Conservation (phyloP, 371 early-diverging fungal genomes). For the Capniomyces stellatus region DNA sequence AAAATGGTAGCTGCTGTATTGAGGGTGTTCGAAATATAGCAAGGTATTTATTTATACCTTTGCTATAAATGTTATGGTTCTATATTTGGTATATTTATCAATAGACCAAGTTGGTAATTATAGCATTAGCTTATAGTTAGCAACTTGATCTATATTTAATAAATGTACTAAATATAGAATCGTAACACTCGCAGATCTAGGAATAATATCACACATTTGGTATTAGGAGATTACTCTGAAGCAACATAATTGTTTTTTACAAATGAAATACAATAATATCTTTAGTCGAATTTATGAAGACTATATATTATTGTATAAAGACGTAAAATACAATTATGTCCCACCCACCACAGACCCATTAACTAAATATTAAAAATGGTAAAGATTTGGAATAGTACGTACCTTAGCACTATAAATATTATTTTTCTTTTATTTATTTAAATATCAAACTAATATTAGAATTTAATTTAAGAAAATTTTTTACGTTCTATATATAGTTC, state of each 20-base stretch:
- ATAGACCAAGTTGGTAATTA: no score
- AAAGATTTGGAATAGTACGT: neutral
- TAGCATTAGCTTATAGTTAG: no score
- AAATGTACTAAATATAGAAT: neutral
- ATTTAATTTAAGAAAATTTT: no score
- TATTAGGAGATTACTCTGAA: neutral
- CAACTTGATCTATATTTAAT: no score
- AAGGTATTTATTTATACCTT: no score
- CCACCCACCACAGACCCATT: neutral
- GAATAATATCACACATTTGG: neutral
- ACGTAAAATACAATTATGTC: slow-evolving; percentile 2
- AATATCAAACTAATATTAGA: no score
- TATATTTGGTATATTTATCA: no score
- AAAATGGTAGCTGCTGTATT: neutral
- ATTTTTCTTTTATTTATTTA: no score
- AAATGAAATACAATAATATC: neutral
- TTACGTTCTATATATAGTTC: no score
- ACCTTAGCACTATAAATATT: neutral
- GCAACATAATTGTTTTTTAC: slow-evolving; percentile 1
- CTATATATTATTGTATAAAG: neutral
- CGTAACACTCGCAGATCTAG: neutral
- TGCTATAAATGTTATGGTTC: no score
- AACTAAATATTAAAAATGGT: neutral
- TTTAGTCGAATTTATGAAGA: slow-evolving; percentile 1
- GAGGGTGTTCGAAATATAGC: neutral